Evolutionary conservation across 331 rosid genomes (phyloP), one percentile per base, ranked within the genome.

Genomic region (Phaseolus coccineus): DNA sequence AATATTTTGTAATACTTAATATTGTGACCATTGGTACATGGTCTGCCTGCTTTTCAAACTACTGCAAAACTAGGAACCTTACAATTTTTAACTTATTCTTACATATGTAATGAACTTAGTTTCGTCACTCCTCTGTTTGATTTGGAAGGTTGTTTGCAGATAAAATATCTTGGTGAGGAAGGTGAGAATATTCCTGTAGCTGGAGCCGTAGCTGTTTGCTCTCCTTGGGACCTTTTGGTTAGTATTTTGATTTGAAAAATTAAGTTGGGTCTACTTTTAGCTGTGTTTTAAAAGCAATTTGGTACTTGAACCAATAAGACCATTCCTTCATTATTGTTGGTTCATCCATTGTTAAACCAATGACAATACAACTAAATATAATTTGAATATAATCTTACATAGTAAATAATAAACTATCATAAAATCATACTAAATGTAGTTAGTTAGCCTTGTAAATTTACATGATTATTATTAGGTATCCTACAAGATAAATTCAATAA

Each of bases 181-280:
- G 96, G 99, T 19, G 93, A 88, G 68, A 81, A 89, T 76, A 56
- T 85, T 81, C 98, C 98, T 53, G 75, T 90, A 73, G 90, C 93
- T 59, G 99, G 98, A 56, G 99, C 98, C 77, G 96, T 90, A 15
- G 99, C 98, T 71, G 42, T 93, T 82, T 89, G 96, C 87, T 88
- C 88, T 80, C 99, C 99, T 39, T 96, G 97, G 97, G 99, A 96
- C 83, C 99, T 96, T 81, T 80, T 96, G 99, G 99, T 96, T 69
- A 87, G 98, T 87, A 58, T 56, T 70, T 77, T 77, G 61, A 68
- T 78, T 87, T 69, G 62, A 67, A 77, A 73, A 37, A 40, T 68
- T 19, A 25, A 48, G 22, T 24, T 46, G 7, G 50, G 40, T 48
- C 48, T 56, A 47, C 65, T 63, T 48, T 58, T 16, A 39, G 48